Evolutionary conservation across 768 basidiomycete species (phyloP), one percentile per base, ranked within the genome.

Genomic region (Boletellus emodensis): DNA sequence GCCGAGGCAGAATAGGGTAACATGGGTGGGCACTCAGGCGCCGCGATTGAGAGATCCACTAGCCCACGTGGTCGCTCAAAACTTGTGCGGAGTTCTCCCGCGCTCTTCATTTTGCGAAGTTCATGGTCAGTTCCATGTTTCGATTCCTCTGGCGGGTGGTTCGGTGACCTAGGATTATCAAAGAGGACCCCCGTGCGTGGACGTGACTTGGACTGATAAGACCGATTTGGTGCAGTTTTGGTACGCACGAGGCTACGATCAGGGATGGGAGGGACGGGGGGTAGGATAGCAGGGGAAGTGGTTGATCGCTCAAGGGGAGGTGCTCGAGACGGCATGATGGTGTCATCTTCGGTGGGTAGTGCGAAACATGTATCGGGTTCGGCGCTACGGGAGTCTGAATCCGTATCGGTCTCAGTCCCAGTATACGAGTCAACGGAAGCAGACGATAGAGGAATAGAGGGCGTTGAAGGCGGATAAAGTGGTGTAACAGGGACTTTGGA

Each of bases 41-140:
- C 64, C 20, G 71, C 65, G 18, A 64, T 54, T 40, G 63, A 58
- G 10, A 65, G 60, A 53, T 64, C 58, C 13, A 53, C 58, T 26
- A 54, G 40, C 17, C 55, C 58, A 2, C 56, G 64, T 4, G 62
- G 55, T 49, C 59, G 68, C 46, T 68, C 64, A 38, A 65, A 51
- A 55, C 63, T 65, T 15, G 66, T 59, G 59, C 84, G 82, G 36
- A 91, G 72, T 65, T 90, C 89, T 34, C 87, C 89, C 18, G 89
- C 89, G 65, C 89, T 90, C 71, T 89, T 90, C 89, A 91, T 90
- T 64, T 81, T 84, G 53, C 87, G 81, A 39, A 89, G 65, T 61
- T 90, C 85, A 43, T 71, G 82, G 55, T 84, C 81, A 33, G 70
- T 68, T 57, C 67, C 67, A 51, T 72, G 66, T 44, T 72, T 71